phyloP scores from a whole-genome alignment of 2,329 filamentous ascomycete genomes.

The Canariomyces notabilis region DNA sequence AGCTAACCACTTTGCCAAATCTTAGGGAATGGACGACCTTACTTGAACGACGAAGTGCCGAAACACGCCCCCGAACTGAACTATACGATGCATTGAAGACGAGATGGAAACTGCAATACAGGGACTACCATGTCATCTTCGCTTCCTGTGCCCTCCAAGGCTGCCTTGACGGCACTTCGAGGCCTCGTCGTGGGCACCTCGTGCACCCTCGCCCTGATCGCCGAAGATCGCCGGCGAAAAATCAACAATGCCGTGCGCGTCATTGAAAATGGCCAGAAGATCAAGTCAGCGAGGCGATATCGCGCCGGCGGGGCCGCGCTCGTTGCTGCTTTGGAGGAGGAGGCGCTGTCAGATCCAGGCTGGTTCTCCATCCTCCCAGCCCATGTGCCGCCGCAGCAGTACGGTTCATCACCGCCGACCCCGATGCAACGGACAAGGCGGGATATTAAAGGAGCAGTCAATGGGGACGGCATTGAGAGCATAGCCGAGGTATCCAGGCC shows the following conservation, averaged over 20 bases:
- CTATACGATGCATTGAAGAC: constrained; percentile 21
- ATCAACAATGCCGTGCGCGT: constrained; percentile 37
- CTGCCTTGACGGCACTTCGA: constrained; percentile 40
- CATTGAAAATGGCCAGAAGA: constrained; percentile 36
- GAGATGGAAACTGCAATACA: constrained; percentile 21
- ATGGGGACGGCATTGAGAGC: neutral
- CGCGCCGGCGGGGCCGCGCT: constrained; percentile 28
- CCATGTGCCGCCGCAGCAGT: neutral
- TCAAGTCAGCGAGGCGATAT: constrained; percentile 37
- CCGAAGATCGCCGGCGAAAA: constrained; percentile 41
- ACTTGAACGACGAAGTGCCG: constrained; percentile 1
- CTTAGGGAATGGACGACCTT: neutral
- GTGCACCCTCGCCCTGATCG: constrained; percentile 39
- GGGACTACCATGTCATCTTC: constrained; percentile 30
- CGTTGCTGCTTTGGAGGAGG: constrained; percentile 24
- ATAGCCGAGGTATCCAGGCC: neutral
- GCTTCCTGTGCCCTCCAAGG: constrained; percentile 41
- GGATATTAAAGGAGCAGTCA: neutral
- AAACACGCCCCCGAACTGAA: neutral
- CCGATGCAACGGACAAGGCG: neutral
- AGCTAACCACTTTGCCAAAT: constrained; percentile 1
- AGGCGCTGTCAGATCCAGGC: constrained; percentile 19
- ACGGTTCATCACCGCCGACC: neutral
- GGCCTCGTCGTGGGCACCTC: constrained; percentile 42
- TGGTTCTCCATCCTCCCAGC: neutral